A percentile compares a stretch with the other conserved stretches of the same genome.
Evolutionary conservation across 495 filamentous ascomycete genomes (phyloP).

Genomic region (Penicillium canescens): DNA sequence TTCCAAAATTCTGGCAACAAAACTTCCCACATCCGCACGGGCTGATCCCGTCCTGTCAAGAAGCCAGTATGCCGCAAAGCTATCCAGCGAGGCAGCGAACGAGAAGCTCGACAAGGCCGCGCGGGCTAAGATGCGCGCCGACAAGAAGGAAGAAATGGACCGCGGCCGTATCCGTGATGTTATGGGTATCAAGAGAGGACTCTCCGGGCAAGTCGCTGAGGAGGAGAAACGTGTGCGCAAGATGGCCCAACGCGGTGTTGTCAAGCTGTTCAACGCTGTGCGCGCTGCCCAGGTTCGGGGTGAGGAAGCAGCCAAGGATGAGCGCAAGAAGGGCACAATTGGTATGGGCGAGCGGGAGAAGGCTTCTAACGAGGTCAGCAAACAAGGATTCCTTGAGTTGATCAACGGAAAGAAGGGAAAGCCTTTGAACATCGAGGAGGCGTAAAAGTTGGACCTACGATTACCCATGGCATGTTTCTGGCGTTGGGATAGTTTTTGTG

Average conservation of each 20-base stretch:
- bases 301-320: conserved; percentile 68
- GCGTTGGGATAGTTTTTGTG: conserved; percentile 34
- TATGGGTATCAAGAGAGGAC: conserved; percentile 52
- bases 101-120: conserved; percentile 78
- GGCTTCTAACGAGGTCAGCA: conserved; percentile 89
- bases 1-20: conserved; percentile 83
- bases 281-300: conserved; percentile 86
- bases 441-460: conserved; percentile 31
- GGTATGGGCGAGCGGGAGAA: conserved; percentile 74
- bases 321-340: conserved; percentile 70
- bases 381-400: conserved; percentile 91
- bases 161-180: conserved; percentile 88
- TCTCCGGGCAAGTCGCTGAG: conserved; percentile 60
- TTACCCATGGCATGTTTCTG: conserved; percentile 38
- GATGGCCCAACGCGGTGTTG: conserved; percentile 86
- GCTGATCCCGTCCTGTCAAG: conserved; percentile 87
- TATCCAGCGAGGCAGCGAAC: conserved; percentile 65
- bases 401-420: conserved; percentile 64
- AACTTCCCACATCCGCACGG: conserved; percentile 76
- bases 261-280: conserved; percentile 95
- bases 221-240: conserved; percentile 80
- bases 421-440: conserved; percentile 50
- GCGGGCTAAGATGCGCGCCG: conserved; percentile 71
- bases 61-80: conserved; percentile 65
- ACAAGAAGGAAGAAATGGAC: conserved; percentile 79